phyloP scores from a whole-genome alignment of 805 yeast genomes.

The Pichia heedii region DNA sequence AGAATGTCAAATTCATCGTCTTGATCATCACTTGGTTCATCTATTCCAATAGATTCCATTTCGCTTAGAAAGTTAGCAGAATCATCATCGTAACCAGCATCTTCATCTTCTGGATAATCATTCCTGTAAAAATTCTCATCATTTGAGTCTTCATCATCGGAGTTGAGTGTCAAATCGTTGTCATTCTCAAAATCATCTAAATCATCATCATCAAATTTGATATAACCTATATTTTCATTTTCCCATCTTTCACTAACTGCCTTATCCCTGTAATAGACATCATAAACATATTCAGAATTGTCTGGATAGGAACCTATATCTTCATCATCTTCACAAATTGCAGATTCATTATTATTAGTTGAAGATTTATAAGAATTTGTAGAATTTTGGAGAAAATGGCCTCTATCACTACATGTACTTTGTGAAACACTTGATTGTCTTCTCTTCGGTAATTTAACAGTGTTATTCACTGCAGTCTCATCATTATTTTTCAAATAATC shows the following conservation, averaged over 20 bases:
- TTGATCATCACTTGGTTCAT: conserved; percentile 31
- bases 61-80: conserved; percentile 11
- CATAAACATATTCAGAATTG: conserved; percentile 76
- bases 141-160: conserved; percentile 79
- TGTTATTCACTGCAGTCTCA: conserved; percentile 8
- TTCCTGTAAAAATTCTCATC: conserved; percentile 89
- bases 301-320: no score
- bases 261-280: conserved; percentile 66
- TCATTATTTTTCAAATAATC: conserved; percentile 41
- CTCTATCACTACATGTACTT: conserved; percentile 19
- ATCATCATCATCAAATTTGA: conserved; percentile 47
- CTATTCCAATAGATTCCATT: conserved; percentile 17
- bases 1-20: conserved; percentile 29
- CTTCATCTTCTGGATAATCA: conserved; percentile 94
- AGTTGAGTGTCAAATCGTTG: conserved; percentile 19
- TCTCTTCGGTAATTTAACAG: conserved; percentile 22
- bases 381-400: no score
- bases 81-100: conserved; percentile 39
- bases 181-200: conserved; percentile 31
- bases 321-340: conserved; percentile 2
- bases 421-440: conserved; percentile 21
- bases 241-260: conserved; percentile 36
- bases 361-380: no score
- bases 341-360: neutral
- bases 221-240: conserved; percentile 38